These are phyloP conservation scores for Helotiales sp. DNA, from an alignment of 2,329 filamentous ascomycete genomes.

Conservation along the genomic window DNA sequence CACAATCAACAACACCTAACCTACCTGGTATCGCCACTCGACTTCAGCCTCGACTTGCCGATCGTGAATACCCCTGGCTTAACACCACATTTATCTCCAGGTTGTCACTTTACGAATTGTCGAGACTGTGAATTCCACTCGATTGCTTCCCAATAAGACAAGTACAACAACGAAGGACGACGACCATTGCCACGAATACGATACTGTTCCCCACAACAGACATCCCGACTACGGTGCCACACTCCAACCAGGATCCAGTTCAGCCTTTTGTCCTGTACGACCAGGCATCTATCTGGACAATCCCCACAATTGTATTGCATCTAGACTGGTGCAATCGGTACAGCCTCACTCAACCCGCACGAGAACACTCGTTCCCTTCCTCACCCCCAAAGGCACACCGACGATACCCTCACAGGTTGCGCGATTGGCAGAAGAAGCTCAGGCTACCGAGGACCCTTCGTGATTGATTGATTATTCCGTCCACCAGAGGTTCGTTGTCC, in stretches of 20 bases:
- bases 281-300: background rate
- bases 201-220: background rate
- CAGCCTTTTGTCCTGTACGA: slow-evolving; percentile 8
- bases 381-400: background rate
- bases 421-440: slow-evolving; percentile 25
- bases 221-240: slow-evolving; percentile 9
- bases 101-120: background rate
- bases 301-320: slow-evolving; percentile 2
- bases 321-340: slow-evolving; percentile 7
- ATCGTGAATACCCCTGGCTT: slow-evolving; percentile 12
- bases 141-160: background rate
- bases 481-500: slow-evolving; percentile 19
- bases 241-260: slow-evolving; percentile 2
- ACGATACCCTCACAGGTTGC: slow-evolving; percentile 5
- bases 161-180: background rate
- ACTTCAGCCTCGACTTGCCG: slow-evolving; percentile 22
- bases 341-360: slow-evolving; percentile 11
- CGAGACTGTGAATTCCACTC: background rate
- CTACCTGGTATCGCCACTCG: slow-evolving; percentile 1
- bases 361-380: slow-evolving; percentile 3
- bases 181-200: background rate
- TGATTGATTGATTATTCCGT: slow-evolving; percentile 9
- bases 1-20: background rate
- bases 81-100: background rate
- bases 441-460: slow-evolving; percentile 12